Base-by-base conservation (phyloP, 345 rosid species). In the Euphorbia lathyris region DNA sequence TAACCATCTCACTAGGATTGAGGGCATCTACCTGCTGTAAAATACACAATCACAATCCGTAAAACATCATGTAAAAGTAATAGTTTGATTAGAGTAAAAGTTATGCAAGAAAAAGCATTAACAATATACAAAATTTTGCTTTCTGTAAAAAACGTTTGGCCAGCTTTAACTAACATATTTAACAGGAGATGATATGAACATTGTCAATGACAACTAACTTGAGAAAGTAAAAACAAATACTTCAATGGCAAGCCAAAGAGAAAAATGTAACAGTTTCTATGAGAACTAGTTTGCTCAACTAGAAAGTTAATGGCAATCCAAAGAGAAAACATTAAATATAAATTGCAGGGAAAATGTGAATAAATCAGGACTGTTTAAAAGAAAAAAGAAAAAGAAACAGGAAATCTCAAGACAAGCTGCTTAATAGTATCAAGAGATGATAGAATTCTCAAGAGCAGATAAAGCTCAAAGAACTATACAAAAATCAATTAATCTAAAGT, bases 41-140 rank as follows among this genome's bases (percentile, higher is more conserved):
- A 53, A 63, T 38, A 30, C 30, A 69, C 6, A 10, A 29, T 19
- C 38, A 22, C n/a, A 52, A 59, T 10, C 45, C n/a, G 1, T 25
- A 40, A 40, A 40, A 63, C 9, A n/a, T 73, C 38, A 34, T 20
- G n/a, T 53, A 20, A 76, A n/a, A n/a, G n/a, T n/a, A n/a, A n/a
- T n/a, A n/a, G n/a, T n/a, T n/a, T n/a, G n/a, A n/a, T n/a, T n/a
- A n/a, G n/a, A n/a, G n/a, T n/a, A n/a, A n/a, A n/a, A n/a, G n/a
- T n/a, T n/a, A n/a, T n/a, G n/a, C n/a, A n/a, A n/a, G n/a, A n/a
- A n/a, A n/a, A n/a, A n/a, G n/a, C n/a, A n/a, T n/a, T n/a, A n/a
- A n/a, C n/a, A n/a, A n/a, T n/a, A n/a, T n/a, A n/a, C n/a, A n/a
- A n/a, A n/a, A n/a, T n/a, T n/a, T n/a, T n/a, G n/a, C n/a, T n/a